Percentiles rank a stretch among this genome's conserved stretches.
phyloP scores from a whole-genome alignment of 805 yeast genomes.

The Kazachstania viticola region DNA sequence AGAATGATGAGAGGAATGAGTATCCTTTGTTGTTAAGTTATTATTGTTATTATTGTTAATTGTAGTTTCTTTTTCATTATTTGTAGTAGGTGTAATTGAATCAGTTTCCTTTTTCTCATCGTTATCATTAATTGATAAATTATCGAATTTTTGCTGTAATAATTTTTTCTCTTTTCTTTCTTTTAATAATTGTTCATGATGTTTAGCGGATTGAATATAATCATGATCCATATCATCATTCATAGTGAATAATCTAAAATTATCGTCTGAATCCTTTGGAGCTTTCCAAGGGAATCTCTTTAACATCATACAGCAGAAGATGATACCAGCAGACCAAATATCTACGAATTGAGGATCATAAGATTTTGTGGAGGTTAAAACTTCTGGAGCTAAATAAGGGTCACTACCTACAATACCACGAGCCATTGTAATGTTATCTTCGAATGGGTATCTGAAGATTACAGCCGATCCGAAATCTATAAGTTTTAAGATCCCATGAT shows the following conservation, averaged over 20 bases:
- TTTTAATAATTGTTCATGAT: constrained; percentile 50
- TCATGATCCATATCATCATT: constrained; percentile 69
- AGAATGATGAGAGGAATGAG: not conserved
- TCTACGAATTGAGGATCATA: constrained; percentile 73
- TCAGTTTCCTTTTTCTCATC: not conserved
- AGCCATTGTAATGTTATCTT: constrained; percentile 41
- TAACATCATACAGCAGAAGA: constrained; percentile 76
- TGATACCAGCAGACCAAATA: constrained; percentile 76
- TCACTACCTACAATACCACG: constrained; percentile 78
- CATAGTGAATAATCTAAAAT: constrained; percentile 51
- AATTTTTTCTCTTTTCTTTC: constrained; percentile 27
- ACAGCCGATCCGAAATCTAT: constrained; percentile 81
- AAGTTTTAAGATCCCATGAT: constrained; percentile 60
- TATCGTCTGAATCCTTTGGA: constrained; percentile 56
- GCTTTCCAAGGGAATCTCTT: constrained; percentile 83
- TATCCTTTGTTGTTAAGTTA: not conserved
- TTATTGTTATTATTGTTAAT: not conserved
- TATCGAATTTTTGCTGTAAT: not conserved
- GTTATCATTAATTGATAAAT: not conserved
- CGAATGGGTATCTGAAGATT: constrained; percentile 67
- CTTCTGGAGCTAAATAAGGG: constrained; percentile 81
- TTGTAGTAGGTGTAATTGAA: not conserved
- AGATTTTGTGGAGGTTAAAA: constrained; percentile 33
- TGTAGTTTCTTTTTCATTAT: constrained; percentile 3
- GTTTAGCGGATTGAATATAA: constrained; percentile 55